A percentile compares a stretch with the other conserved stretches of the same genome.
Evolutionary conservation across 805 yeast species (phyloP).

Genomic region (Debaryomyces tyrocola): DNA sequence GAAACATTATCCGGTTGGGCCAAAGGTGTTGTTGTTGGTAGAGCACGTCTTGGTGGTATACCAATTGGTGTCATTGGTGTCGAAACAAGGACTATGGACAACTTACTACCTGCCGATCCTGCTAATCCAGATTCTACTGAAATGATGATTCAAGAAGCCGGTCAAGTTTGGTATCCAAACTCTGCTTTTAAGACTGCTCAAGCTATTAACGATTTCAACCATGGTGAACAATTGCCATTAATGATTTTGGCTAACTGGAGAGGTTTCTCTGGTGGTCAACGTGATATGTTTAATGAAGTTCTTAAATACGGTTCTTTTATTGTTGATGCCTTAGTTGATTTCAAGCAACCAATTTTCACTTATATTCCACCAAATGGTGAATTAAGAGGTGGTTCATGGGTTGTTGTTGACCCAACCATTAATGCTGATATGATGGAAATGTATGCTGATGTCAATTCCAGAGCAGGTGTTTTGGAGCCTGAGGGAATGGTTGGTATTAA

Average conservation of each 20-base stretch:
- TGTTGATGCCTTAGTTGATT: constrained; percentile 95
- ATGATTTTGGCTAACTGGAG: constrained; percentile 99
- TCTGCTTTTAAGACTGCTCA: constrained; percentile 99
- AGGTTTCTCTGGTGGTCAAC: constrained; percentile 99
- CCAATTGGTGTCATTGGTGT: constrained; percentile 98
- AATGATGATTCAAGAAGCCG: constrained; percentile 86
- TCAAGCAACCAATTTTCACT: constrained; percentile 94
- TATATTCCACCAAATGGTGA: constrained; percentile 99
- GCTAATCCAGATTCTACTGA: constrained; percentile 97
- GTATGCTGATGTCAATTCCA: constrained; percentile 94
- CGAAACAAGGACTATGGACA: constrained; percentile 87
- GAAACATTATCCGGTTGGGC: constrained; percentile 99
- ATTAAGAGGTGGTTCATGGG: constrained; percentile 99
- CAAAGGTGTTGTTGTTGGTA: constrained; percentile 95
- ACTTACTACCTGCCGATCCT: constrained; percentile 94
- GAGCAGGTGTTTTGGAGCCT: constrained; percentile 98
- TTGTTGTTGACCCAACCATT: constrained; percentile 97
- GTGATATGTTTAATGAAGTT: constrained; percentile 98
- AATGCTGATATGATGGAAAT: constrained; percentile 98
- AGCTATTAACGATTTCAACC: constrained; percentile 95
- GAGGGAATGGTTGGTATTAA: constrained; percentile 99
- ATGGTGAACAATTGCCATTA: constrained; percentile 96
- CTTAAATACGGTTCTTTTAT: constrained; percentile 95
- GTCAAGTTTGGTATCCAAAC: constrained; percentile 99
- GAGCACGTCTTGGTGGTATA: constrained; percentile 98